phyloP scores from a whole-genome alignment of 2,329 filamentous ascomycete genomes.

The Fusarium stilboides region DNA sequence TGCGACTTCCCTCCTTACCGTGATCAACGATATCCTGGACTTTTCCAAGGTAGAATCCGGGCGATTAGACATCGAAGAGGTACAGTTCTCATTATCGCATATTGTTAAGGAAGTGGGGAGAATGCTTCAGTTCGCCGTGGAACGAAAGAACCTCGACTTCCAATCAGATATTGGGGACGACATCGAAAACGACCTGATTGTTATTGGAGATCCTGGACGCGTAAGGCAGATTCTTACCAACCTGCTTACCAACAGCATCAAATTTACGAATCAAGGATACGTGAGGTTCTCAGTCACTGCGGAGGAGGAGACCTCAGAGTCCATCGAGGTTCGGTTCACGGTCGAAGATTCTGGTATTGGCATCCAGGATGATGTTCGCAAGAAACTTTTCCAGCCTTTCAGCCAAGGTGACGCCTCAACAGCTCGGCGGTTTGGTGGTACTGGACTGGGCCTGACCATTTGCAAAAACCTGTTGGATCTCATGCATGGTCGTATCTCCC shows the following conservation, averaged over 20 bases:
- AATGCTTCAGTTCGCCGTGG: slow-evolving; percentile 89
- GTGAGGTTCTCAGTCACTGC: slow-evolving; percentile 77
- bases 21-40: slow-evolving; percentile 93
- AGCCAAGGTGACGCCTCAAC: slow-evolving; percentile 87
- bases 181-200: slow-evolving; percentile 78
- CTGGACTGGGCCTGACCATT: slow-evolving; percentile 83
- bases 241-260: slow-evolving; percentile 82
- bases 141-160: slow-evolving; percentile 83
- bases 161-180: slow-evolving; percentile 74
- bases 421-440: slow-evolving; percentile 83
- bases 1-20: slow-evolving; percentile 84
- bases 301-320: slow-evolving; percentile 74
- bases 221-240: slow-evolving; percentile 89
- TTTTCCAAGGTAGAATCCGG: slow-evolving; percentile 90
- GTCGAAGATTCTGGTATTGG: slow-evolving; percentile 86
- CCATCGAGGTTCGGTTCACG: slow-evolving; percentile 77
- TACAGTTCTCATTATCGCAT: slow-evolving; percentile 82
- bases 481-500: slow-evolving; percentile 82
- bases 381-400: slow-evolving; percentile 83
- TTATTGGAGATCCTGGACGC: slow-evolving; percentile 88
- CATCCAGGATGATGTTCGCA: slow-evolving; percentile 82
- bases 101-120: slow-evolving; percentile 85
- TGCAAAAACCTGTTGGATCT: slow-evolving; percentile 85
- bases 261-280: slow-evolving; percentile 78
- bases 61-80: slow-evolving; percentile 82